These are phyloP conservation scores for Aspergillus fijiensis DNA, from an alignment of 2,329 filamentous ascomycete genomes.

Conservation along the genomic window DNA sequence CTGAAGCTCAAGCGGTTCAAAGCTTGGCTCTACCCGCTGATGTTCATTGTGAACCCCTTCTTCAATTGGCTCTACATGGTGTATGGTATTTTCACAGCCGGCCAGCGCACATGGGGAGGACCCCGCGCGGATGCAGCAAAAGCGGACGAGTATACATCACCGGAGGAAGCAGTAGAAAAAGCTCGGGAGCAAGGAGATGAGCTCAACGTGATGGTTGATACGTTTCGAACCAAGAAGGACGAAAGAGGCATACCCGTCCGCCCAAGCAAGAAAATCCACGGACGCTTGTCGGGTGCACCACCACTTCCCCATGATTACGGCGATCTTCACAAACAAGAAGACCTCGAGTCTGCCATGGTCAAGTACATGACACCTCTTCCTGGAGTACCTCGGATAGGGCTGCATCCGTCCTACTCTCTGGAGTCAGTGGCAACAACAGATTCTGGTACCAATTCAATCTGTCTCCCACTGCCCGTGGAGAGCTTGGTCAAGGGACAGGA, in stretches of 20 bases:
- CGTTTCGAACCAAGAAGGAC: slow-evolving; percentile 59
- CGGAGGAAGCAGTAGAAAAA: slow-evolving; percentile 78
- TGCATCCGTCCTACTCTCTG: slow-evolving; percentile 62
- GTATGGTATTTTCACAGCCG: slow-evolving; percentile 91
- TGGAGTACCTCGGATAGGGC: slow-evolving; percentile 47
- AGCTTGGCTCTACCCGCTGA: slow-evolving; percentile 89
- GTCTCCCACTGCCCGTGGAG: slow-evolving; percentile 67
- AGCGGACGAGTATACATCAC: slow-evolving; percentile 72
- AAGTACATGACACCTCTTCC: slow-evolving; percentile 48
- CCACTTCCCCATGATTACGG: slow-evolving; percentile 65
- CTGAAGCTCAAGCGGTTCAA: slow-evolving; percentile 84
- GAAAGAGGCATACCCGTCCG: slow-evolving; percentile 61
- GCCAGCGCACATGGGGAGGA: slow-evolving; percentile 92
- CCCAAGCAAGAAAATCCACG: slow-evolving; percentile 72
- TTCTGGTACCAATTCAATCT: slow-evolving; percentile 60
- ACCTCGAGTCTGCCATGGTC: slow-evolving; percentile 52
- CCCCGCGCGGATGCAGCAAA: slow-evolving; percentile 84
- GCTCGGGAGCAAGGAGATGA: slow-evolving; percentile 80
- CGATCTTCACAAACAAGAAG: slow-evolving; percentile 49
- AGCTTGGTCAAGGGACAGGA: slow-evolving; percentile 79
- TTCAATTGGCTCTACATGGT: slow-evolving; percentile 99
- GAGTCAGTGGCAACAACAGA: slow-evolving; percentile 63
- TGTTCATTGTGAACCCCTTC: slow-evolving; percentile 94
- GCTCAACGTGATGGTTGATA: slow-evolving; percentile 83
- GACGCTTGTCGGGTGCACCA: slow-evolving; percentile 69